Base-by-base conservation (phyloP, 2,329 filamentous ascomycete species). In the Ophiostoma sp. region DNA sequence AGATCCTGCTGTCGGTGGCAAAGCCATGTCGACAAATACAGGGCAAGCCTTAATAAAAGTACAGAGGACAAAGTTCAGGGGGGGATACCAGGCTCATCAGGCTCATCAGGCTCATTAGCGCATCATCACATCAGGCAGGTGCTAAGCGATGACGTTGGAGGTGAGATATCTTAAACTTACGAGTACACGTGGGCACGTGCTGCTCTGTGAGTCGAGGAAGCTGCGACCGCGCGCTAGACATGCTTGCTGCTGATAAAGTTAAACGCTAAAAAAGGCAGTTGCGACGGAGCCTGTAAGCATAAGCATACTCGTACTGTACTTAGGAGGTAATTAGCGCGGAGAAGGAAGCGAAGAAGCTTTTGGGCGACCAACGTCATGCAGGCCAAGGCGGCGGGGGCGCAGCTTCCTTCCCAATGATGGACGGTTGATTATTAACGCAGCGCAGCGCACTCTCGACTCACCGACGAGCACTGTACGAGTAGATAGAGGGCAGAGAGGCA, bases 191-290 rank as follows among this genome's bases (percentile, higher is more conserved):
- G 67, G 38, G 60, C 16, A 41, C 45, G n/a, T 60, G 27, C 12
- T 9, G 41, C 60, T 12, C 27, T 69, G 67, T 69, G 65, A 69
- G 65, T 66, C 27, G 67, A 58, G 49, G 49, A 47, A 55, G 49
- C 18, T 55, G 49, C 49, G 49, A 55, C 49, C 49, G 18, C n/a
- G 27, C 27, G 27, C 27, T 27, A 27, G 27, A 27, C 27, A 27
- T 27, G 27, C 27, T 27, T 27, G 27, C 27, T 27, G 27, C 27
- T 27, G 27, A 27, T 27, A 27, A 27, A 27, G 27, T 27, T 27
- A 49, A 12, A 44, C 12, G 42, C 55, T 18, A 9, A 36, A 38
- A 38, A 38, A 5, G 55, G 55, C 27, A 60, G 55, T 60, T 60
- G 55, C 55, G 45, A n/a, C 45, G 45, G 4, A 27, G 27, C 27